Conservation (phyloP, 2,329 filamentous ascomycete genomes). For the Cladosporium austrohemisphaericum region DNA sequence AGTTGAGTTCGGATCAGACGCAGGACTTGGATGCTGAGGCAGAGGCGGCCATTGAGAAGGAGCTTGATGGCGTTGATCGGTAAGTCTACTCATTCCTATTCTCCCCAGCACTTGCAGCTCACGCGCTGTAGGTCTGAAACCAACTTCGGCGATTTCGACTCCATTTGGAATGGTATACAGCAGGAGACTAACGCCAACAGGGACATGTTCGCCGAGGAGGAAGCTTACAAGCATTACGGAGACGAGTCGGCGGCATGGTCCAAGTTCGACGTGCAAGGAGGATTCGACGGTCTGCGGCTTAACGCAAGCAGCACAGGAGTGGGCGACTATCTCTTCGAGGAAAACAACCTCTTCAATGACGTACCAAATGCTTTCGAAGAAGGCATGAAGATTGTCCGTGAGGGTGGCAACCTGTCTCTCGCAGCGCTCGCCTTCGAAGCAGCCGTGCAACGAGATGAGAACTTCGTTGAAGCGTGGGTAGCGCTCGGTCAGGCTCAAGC, state of each 20-base stretch:
- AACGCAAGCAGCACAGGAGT: constrained; percentile 63
- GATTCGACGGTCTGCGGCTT: constrained; percentile 46
- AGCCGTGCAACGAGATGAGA: constrained; percentile 82
- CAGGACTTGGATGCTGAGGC: constrained; percentile 54
- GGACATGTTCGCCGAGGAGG: constrained; percentile 64
- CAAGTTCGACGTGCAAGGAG: constrained; percentile 67
- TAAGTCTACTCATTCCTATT: constrained; percentile 49
- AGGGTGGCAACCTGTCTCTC: constrained; percentile 89
- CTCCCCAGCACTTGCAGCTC: constrained; percentile 8
- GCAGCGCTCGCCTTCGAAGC: constrained; percentile 94
- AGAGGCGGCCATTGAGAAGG: constrained; percentile 72
- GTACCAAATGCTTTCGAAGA: constrained; percentile 85
- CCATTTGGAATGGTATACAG: constrained; percentile 79
- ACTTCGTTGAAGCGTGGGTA: constrained; percentile 90
- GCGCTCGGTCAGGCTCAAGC: constrained; percentile 88
- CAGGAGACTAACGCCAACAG: constrained; percentile 63
- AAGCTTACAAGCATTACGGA: constrained; percentile 60
- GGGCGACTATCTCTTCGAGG: constrained; percentile 90
- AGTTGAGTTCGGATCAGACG: constrained; percentile 69
- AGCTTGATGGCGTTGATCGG: constrained; percentile 86
- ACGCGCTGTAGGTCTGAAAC: constrained; percentile 54
- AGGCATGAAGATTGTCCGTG: constrained; percentile 86
- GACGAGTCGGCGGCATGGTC: constrained; percentile 81
- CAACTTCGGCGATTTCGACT: constrained; percentile 84
- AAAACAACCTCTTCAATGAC: constrained; percentile 83